Conservation (phyloP, 352 stramenopile genomes). For the Globisporangium barbulae region DNA sequence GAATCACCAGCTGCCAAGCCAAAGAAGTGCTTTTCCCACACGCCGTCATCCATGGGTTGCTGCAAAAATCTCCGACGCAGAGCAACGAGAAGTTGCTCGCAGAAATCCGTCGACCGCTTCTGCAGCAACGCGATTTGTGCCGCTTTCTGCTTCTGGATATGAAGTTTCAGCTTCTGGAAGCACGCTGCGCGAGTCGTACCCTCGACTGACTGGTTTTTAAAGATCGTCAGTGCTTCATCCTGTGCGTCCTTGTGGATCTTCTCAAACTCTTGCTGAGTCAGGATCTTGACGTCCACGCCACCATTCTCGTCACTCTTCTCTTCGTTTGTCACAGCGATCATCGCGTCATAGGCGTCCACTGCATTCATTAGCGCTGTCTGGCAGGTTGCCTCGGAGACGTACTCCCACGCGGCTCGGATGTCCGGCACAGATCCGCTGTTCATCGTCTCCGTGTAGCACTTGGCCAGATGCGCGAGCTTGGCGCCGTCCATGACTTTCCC, state of each 20-base stretch:
- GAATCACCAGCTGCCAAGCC: not conserved
- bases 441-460: conserved; percentile 75
- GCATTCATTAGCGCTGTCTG: conserved; percentile 52
- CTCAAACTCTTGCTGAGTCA: conserved; percentile 73
- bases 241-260: conserved; percentile 69
- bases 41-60: conserved; percentile 34
- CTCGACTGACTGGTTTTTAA: conserved; percentile 71
- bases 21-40: conserved; percentile 33
- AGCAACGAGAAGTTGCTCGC: conserved; percentile 37
- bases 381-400: conserved; percentile 77
- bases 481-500: conserved; percentile 60
- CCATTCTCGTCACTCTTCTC: conserved; percentile 19
- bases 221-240: conserved; percentile 61
- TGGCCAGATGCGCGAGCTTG: conserved; percentile 58
- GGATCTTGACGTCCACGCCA: conserved; percentile 30
- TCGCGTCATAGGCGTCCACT: conserved; percentile 51
- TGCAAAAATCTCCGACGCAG: conserved; percentile 38
- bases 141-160: conserved; percentile 61
- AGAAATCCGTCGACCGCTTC: conserved; percentile 50
- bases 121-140: conserved; percentile 55
- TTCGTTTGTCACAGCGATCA: conserved; percentile 34
- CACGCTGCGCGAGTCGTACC: conserved; percentile 46
- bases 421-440: conserved; percentile 75
- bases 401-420: conserved; percentile 82
- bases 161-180: conserved; percentile 75